Evolutionary conservation across 352 stramenopile species (phyloP).

Genomic region (Globisporangium spinosum): DNA sequence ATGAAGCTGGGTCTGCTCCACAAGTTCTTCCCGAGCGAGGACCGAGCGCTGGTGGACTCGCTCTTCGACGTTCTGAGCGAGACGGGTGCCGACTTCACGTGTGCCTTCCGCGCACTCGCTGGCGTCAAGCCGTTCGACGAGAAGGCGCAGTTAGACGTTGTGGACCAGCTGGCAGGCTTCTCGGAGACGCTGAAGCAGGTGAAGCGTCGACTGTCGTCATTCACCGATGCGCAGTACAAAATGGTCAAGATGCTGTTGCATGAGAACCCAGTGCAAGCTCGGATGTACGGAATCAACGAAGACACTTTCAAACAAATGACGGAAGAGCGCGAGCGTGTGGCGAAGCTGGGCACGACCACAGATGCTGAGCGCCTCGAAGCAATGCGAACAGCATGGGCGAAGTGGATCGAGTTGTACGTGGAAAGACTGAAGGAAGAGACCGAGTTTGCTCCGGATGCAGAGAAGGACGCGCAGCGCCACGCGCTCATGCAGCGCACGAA

Average conservation of each 20-base stretch:
- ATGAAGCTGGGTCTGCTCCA: slow-evolving; percentile 66
- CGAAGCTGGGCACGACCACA: slow-evolving; percentile 39
- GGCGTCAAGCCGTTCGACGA: slow-evolving; percentile 39
- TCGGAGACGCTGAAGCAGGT: slow-evolving; percentile 69
- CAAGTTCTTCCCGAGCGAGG: slow-evolving; percentile 26
- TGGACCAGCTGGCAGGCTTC: slow-evolving; percentile 51
- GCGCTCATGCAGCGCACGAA: slow-evolving; percentile 64
- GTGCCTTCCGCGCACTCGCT: slow-evolving; percentile 59
- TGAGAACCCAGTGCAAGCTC: slow-evolving; percentile 57
- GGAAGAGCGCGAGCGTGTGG: slow-evolving; percentile 38
- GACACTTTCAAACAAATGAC: slow-evolving; percentile 54
- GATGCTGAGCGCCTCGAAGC: slow-evolving; percentile 41
- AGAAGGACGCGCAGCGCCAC: slow-evolving; percentile 33
- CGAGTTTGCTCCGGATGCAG: slow-evolving; percentile 29
- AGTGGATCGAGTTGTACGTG: slow-evolving; percentile 60
- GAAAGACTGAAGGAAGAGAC: slow-evolving; percentile 41
- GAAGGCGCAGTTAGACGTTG: slow-evolving; percentile 23
- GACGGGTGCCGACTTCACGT: slow-evolving; percentile 78
- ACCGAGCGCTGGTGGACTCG: slow-evolving; percentile 44
- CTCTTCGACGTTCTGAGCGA: slow-evolving; percentile 54
- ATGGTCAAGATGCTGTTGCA: slow-evolving; percentile 59
- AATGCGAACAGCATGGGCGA: slow-evolving; percentile 44
- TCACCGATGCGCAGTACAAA: slow-evolving; percentile 73
- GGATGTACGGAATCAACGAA: slow-evolving; percentile 72
- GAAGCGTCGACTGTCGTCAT: slow-evolving; percentile 51